phyloP scores from a whole-genome alignment of 352 stramenopile genomes.

The Globisporangium spinosum region DNA sequence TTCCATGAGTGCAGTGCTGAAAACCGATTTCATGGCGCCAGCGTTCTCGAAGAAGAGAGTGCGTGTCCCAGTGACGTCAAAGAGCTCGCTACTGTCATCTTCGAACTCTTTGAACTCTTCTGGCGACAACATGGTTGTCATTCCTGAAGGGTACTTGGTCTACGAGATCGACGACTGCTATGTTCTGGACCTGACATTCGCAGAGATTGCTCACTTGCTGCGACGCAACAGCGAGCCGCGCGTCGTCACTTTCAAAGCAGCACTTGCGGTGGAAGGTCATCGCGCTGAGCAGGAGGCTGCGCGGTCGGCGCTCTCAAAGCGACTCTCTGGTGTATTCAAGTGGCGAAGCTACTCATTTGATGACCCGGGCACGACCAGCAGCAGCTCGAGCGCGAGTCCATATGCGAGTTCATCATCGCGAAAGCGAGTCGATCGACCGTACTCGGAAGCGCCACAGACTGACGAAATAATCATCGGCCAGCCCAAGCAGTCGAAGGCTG shows the following conservation, averaged over 20 bases:
- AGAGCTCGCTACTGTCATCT: conserved; percentile 9
- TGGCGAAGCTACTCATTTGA: conserved; percentile 34
- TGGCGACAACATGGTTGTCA: conserved; percentile 22
- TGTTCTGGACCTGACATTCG: conserved; percentile 50
- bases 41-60: conserved; percentile 26
- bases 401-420: conserved; percentile 24
- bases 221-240: conserved; percentile 40
- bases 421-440: conserved; percentile 14
- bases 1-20: conserved; percentile 47
- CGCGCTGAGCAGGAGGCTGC: conserved; percentile 12
- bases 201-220: conserved; percentile 58
- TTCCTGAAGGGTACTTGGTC: conserved; percentile 58
- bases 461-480: background rate
- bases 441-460: background rate
- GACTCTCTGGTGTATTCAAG: conserved; percentile 46
- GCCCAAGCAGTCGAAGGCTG: background rate
- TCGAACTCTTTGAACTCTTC: conserved; percentile 5
- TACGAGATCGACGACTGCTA: conserved; percentile 63
- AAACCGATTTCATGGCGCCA: conserved; percentile 35
- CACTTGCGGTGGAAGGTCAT: conserved; percentile 35
- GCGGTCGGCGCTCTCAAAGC: conserved; percentile 36
- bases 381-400: conserved; percentile 23
- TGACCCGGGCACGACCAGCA: conserved; percentile 12
- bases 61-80: background rate
- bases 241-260: conserved; percentile 59